Base-by-base conservation (phyloP, 2,329 filamentous ascomycete species). In the Metarhizium humberi region DNA sequence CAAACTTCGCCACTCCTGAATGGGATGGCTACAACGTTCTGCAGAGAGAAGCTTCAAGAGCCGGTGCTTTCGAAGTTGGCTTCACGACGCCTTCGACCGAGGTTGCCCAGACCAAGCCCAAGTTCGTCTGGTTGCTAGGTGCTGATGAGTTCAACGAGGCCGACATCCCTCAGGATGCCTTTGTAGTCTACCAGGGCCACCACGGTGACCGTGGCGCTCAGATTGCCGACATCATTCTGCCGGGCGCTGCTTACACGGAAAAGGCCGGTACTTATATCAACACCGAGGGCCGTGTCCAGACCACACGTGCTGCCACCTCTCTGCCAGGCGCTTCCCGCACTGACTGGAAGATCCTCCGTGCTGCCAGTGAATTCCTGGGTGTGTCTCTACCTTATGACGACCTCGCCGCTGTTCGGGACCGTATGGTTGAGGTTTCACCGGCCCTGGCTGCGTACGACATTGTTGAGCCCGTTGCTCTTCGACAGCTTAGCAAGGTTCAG, bases 1-100 rank as follows among this genome's bases (percentile, higher is more conserved):
- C 82, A 63, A 95, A 86, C 77, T 96, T 99, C 79, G 77, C 82
- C 67, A 96, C 89, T 6, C 77, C 84, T 18, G 91, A 96, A 71
- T 97, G 95, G 91, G 94, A 96, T 71, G 94, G 92, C 58, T 99
- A 92, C 81, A 99, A 96, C 71, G 85, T 99, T 58, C 85, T 99
- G 53, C 94, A 99, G 75, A 86, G 92, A 61, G 88, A 90, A 59
- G 94, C 94, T 57, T 96, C 94, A 59, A 87, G 92, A 63, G 88
- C 88, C 42, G 94, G 91, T 69, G 94, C 94, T 58, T 99, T 91
- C 69, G 94, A 99, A 75, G 85, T 99, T 64, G 94, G 94, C 66
- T 99, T 96, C 74, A 90, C 89, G 40, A 86, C 90, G 14, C 90
- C 92, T 51, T 96, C 90, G 16, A 75, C 85, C 2, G 82, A 84